Base-by-base conservation (phyloP, 192 early-diverging fungal species). In the Piromyces finnis region DNA sequence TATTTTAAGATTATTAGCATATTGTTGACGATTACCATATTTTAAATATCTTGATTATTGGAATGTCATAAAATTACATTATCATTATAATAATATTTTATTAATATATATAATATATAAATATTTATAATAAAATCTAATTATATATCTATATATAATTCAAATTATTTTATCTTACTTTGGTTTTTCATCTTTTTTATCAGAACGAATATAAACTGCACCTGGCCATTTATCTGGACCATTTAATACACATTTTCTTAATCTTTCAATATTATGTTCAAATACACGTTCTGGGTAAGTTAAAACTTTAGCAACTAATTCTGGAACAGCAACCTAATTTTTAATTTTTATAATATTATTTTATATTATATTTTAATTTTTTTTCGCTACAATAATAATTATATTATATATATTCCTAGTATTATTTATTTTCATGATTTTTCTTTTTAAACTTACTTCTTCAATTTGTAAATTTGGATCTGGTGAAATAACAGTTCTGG, bases 391-490 rank as follows among this genome's bases (percentile, higher is more conserved):
- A n/a, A n/a, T n/a, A n/a, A n/a, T n/a, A n/a, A n/a, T n/a, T n/a
- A n/a, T n/a, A n/a, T n/a, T n/a, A n/a, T n/a, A n/a, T n/a, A n/a
- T n/a, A 32, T 32, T 6, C 3, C 9, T 6, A 32, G 30, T 32
- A 32, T 32, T 32, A 32, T 32, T 6, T 32, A 32, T 32, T 32
- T 6, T 32, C 30, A 6, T n/a, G n/a, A n/a, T 32, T 9, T 32
- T 32, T 32, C 9, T 32, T 32, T 37, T 9, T 37, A 12, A 7
- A 59, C 13, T 79, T 2, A 94, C 92, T 84, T 98, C 94, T 84
- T 98, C 97, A 80, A 99, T 99, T 28, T 95, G 91, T 85, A 98
- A 89, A 86, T 98, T 98, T 9, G 98, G 98, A 83, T 99, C 98
- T 12, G 97, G 97, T 11, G 96, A 97, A 86, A 99, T 99, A 79